phyloP scores from a whole-genome alignment of 1,284 basidiomycete genomes.

The Ceratobasidium sp. region DNA sequence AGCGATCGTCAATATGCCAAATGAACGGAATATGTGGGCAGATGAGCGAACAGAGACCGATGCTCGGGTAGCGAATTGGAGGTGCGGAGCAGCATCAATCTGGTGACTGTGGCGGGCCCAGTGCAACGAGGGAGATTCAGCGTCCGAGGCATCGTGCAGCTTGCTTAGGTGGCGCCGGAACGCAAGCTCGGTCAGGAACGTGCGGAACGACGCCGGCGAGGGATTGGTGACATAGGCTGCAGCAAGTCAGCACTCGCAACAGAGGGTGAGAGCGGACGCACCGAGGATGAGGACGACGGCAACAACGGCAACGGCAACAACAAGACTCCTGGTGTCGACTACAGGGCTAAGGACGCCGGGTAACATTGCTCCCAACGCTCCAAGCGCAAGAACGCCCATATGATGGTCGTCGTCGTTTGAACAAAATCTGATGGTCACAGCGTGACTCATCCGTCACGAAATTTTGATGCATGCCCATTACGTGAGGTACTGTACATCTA shows the following conservation, averaged over 20 bases:
- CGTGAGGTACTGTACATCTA: slow-evolving; percentile 41
- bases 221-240: slow-evolving; percentile 94
- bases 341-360: slow-evolving; percentile 57
- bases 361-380: slow-evolving; percentile 36
- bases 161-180: slow-evolving; percentile 92
- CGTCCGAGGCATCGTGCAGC: slow-evolving; percentile 65
- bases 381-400: slow-evolving; percentile 39
- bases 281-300: slow-evolving; percentile 74
- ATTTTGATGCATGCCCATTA: slow-evolving; percentile 37
- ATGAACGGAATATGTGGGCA: slow-evolving; percentile 84
- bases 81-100: slow-evolving; percentile 27
- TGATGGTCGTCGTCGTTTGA: slow-evolving; percentile 37
- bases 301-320: slow-evolving; percentile 52
- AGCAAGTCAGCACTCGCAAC: slow-evolving; percentile 42
- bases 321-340: slow-evolving; percentile 51
- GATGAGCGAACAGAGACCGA: slow-evolving; percentile 92
- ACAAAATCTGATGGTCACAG: slow-evolving; percentile 16
- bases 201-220: slow-evolving; percentile 86
- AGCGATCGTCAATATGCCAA: slow-evolving; percentile 85
- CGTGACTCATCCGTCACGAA: slow-evolving; percentile 30
- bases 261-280: slow-evolving; percentile 54
- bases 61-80: slow-evolving; percentile 90
- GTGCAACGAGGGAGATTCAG: slow-evolving; percentile 24
- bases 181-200: slow-evolving; percentile 93
- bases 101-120: slow-evolving; percentile 39